Percentiles rank a stretch among this genome's conserved stretches.
Conservation (phyloP, 2,329 filamentous ascomycete species). For the Triangularia setosa region DNA sequence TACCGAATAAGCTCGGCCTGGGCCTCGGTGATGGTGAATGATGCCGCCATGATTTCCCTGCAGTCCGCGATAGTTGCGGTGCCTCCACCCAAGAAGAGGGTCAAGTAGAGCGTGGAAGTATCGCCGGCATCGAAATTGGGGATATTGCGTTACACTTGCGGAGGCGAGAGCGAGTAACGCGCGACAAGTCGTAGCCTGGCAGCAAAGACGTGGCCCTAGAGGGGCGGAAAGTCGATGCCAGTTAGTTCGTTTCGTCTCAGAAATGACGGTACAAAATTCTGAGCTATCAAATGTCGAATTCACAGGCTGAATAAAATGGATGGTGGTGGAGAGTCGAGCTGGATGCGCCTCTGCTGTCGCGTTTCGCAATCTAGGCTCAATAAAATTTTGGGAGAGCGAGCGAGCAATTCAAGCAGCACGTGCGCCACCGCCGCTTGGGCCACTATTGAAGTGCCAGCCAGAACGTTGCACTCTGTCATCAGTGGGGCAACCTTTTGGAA, state of each 20-base stretch:
- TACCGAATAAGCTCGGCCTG: constrained; percentile 59
- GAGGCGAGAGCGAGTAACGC: background rate
- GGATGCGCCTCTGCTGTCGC: background rate
- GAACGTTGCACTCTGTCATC: background rate
- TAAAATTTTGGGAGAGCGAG: background rate
- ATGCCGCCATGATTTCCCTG: constrained; percentile 25
- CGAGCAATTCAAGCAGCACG: background rate
- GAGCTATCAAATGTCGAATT: background rate
- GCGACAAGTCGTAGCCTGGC: background rate
- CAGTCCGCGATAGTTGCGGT: constrained; percentile 11
- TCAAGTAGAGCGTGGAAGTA: background rate
- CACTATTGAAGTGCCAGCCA: background rate
- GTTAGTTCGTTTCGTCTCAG: background rate
- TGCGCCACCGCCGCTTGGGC: background rate
- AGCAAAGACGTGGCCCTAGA: background rate
- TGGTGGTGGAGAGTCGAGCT: background rate
- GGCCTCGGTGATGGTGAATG: constrained; percentile 41
- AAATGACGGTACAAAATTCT: background rate
- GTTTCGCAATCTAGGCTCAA: background rate
- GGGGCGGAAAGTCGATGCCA: background rate
- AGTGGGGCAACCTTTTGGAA: background rate
- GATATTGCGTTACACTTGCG: background rate
- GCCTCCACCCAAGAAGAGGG: constrained; percentile 2
- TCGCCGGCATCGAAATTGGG: constrained; percentile 12
- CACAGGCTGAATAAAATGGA: background rate